These are phyloP conservation scores for Pseudogymnoascus sp. DNA, from an alignment of 2,329 filamentous ascomycete species.

Conservation along the genomic window DNA sequence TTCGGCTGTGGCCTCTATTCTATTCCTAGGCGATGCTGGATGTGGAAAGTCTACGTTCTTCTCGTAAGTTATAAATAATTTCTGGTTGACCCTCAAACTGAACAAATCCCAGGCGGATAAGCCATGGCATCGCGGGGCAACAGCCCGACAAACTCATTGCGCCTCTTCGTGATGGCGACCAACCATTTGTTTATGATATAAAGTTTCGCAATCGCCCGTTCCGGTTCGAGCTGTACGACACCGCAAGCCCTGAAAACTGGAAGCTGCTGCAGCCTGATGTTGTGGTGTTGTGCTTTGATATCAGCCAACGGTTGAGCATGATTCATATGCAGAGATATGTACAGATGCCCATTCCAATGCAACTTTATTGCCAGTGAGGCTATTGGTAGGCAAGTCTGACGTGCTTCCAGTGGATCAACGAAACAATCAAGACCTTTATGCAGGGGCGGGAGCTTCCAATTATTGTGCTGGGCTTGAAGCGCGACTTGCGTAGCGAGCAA, in stretches of 20 bases:
- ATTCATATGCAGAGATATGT: slow-evolving; percentile 52
- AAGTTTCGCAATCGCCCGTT: slow-evolving; percentile 39
- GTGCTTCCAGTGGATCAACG: slow-evolving; percentile 47
- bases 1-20: slow-evolving; percentile 41
- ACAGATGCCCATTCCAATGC: slow-evolving; percentile 19
- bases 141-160: slow-evolving; percentile 37
- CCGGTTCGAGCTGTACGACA: slow-evolving; percentile 54
- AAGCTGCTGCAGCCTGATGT: slow-evolving; percentile 50
- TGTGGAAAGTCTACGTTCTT: slow-evolving; percentile 56
- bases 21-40: slow-evolving; percentile 51
- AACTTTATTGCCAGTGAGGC: not conserved
- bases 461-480: slow-evolving; percentile 52
- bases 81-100: not conserved
- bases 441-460: slow-evolving; percentile 41
- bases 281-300: slow-evolving; percentile 54
- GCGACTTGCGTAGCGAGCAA: slow-evolving; percentile 48
- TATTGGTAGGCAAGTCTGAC: not conserved
- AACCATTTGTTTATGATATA: slow-evolving; percentile 53
- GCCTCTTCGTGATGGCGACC: slow-evolving; percentile 50
- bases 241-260: slow-evolving; percentile 52
- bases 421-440: slow-evolving; percentile 42
- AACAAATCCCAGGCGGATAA: slow-evolving; percentile 40
- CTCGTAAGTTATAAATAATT: slow-evolving; percentile 40
- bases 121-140: slow-evolving; percentile 35
- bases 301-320: slow-evolving; percentile 49